Evolutionary conservation across 768 basidiomycete species (phyloP).

Genomic region (Lactarius evosmus): DNA sequence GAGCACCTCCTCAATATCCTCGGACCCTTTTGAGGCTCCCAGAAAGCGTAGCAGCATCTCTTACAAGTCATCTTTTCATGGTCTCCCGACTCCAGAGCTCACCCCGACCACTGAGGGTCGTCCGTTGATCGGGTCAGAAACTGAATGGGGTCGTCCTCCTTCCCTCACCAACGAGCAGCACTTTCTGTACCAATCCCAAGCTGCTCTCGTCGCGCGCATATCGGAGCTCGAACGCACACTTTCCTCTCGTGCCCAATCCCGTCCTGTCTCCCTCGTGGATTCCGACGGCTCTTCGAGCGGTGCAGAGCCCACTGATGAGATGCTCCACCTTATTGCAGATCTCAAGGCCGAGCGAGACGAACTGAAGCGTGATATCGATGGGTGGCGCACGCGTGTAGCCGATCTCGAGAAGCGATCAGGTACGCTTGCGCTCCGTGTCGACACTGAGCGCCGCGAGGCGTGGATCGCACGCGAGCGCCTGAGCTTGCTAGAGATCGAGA

Average conservation of each 20-base stretch:
- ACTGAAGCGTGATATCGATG: slow-evolving; percentile 81
- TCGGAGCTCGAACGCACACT: slow-evolving; percentile 74
- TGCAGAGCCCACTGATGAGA: slow-evolving; percentile 67
- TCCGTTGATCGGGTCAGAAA: slow-evolving; percentile 39
- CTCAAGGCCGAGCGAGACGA: slow-evolving; percentile 88
- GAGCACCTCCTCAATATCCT: slow-evolving; percentile 30
- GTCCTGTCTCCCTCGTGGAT: slow-evolving; percentile 43
- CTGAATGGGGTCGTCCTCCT: slow-evolving; percentile 29
- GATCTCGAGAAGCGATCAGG: slow-evolving; percentile 71
- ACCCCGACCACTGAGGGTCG: slow-evolving; percentile 58
- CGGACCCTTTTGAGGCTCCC: slow-evolving; percentile 37
- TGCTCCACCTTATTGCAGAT: slow-evolving; percentile 70
- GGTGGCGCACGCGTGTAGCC: slow-evolving; percentile 74
- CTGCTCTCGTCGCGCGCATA: slow-evolving; percentile 77
- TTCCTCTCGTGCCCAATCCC: slow-evolving; percentile 42
- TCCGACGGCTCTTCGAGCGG: slow-evolving; percentile 44
- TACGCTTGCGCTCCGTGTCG: slow-evolving; percentile 64
- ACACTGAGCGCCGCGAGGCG: slow-evolving; percentile 75
- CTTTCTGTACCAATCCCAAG: slow-evolving; percentile 84
- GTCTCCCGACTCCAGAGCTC: slow-evolving; percentile 70
- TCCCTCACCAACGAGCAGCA: slow-evolving; percentile 60
- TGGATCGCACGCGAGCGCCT: slow-evolving; percentile 79
- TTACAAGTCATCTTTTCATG: slow-evolving; percentile 53
- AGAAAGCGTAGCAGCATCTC: slow-evolving; percentile 68
- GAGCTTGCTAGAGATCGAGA: slow-evolving; percentile 65